Conservation (phyloP, 2,329 filamentous ascomycete genomes). For the Trichoderma arundinaceum region DNA sequence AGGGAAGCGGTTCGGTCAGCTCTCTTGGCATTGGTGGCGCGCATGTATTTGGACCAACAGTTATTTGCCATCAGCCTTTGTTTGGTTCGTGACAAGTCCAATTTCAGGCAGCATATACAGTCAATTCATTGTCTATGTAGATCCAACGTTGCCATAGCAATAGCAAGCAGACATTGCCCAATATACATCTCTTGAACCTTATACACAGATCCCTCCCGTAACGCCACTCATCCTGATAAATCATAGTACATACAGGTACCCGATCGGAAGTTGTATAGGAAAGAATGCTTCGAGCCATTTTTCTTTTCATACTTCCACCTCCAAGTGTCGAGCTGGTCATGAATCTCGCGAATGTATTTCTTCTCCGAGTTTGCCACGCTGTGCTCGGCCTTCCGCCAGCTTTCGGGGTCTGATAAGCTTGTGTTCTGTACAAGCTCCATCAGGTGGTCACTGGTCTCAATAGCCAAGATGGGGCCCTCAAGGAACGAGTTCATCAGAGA, state of each 20-base stretch:
- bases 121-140: no score
- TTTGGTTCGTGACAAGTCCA: no score
- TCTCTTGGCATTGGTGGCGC: neutral
- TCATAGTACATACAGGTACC: constrained; percentile 87
- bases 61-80: neutral
- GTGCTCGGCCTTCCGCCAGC: constrained; percentile 83
- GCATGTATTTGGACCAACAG: neutral
- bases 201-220: neutral
- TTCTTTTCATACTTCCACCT: constrained; percentile 60
- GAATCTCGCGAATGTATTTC: constrained; percentile 81
- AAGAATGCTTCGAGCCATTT: constrained; percentile 70
- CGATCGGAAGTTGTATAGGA: constrained; percentile 91
- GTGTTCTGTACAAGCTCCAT: constrained; percentile 78
- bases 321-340: constrained; percentile 74
- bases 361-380: constrained; percentile 76
- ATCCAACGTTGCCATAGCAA: neutral
- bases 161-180: neutral
- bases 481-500: constrained; percentile 73
- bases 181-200: neutral
- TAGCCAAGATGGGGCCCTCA: constrained; percentile 80
- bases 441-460: constrained; percentile 85
- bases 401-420: constrained; percentile 77
- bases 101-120: no score
- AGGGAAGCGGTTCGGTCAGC: neutral
- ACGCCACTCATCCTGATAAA: constrained; percentile 54